Base-by-base conservation (phyloP, 768 basidiomycete genomes). In the Podaxis rugospora region DNA sequence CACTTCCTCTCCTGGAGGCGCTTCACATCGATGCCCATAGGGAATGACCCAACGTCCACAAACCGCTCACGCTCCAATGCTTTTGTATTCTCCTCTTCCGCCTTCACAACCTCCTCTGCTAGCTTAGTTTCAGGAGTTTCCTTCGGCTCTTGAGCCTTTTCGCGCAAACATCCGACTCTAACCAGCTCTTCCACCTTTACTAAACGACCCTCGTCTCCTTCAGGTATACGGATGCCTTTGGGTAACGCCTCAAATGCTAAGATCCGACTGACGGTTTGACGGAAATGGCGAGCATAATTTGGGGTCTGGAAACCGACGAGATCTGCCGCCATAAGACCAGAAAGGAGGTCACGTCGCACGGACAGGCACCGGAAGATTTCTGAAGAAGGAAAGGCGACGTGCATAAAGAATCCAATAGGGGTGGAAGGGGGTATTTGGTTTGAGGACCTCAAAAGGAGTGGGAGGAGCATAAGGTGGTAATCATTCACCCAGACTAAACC, bases 331-430 rank as follows among this genome's bases (percentile, higher is more conserved):
- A 98, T 89, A 69, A 99, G 78, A 16, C 96, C 96, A 36, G 86
- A 82, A 25, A 98, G 78, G 23, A 97, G 82, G 23, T 88, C 82
- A 64, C 87, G 82, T 54, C 90, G 82, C 3, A 91, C 86, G 3
- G 89, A 87, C 32, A 98, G 79, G 72, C 94, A 96, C 6, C 95
- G 82, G 82, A 97, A 97, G 66, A 97, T 95, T 74, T 98, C 96
- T 27, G 92, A 93, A 44, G 87, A 90, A 2, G 95, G 96, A 77
- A 97, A 98, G 2, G 96, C 92, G 59, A 95, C 94, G 70, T 98
- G 96, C 75, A 97, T 84, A 82, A 98, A 98, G 83, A 98, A 97
- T 1, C 90, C 93, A 66, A 93, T 90, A 37, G 87, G 84, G 0
- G 86, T 84, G 18, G 80, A 78, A 1, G 75, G 69, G 2, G 70